Conservation (phyloP, 768 basidiomycete species). For the Lentinula guzmanii region DNA sequence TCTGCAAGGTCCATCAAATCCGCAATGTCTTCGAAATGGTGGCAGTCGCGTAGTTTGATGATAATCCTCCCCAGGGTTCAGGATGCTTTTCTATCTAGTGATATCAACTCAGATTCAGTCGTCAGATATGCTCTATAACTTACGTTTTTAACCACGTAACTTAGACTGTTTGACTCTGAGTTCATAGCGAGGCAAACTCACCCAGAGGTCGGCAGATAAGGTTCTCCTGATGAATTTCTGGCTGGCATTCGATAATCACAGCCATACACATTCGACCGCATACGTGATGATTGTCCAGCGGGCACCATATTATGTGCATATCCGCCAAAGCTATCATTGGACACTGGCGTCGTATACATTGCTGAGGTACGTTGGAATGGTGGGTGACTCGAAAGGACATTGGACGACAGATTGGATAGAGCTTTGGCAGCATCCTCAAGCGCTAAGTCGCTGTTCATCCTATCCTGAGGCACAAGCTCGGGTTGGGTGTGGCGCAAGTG, state of each 20-base stretch:
- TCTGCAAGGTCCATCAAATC: too few species aligned
- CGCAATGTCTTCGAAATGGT: too few species aligned
- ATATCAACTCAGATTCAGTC: too few species aligned
- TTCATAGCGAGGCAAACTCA: not conserved
- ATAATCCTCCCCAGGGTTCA: too few species aligned
- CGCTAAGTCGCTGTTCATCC: not conserved
- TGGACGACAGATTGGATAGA: not conserved
- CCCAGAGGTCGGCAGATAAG: not conserved
- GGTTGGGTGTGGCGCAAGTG: not conserved
- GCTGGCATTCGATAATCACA: not conserved
- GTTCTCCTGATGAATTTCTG: not conserved
- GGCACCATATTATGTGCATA: not conserved
- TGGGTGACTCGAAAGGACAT: not conserved
- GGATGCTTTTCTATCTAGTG: too few species aligned
- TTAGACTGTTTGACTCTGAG: too few species aligned
- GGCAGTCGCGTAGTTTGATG: too few species aligned
- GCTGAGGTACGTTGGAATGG: not conserved
- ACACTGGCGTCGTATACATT: not conserved
- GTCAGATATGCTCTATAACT: not conserved
- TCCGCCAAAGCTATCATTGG: not conserved
- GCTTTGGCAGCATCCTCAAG: not conserved
- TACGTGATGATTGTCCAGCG: not conserved
- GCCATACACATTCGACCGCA: not conserved
- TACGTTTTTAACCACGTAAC: not conserved
- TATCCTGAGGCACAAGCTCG: not conserved